phyloP scores from a whole-genome alignment of 352 stramenopile genomes.

The Phytophthora chlamydospora region DNA sequence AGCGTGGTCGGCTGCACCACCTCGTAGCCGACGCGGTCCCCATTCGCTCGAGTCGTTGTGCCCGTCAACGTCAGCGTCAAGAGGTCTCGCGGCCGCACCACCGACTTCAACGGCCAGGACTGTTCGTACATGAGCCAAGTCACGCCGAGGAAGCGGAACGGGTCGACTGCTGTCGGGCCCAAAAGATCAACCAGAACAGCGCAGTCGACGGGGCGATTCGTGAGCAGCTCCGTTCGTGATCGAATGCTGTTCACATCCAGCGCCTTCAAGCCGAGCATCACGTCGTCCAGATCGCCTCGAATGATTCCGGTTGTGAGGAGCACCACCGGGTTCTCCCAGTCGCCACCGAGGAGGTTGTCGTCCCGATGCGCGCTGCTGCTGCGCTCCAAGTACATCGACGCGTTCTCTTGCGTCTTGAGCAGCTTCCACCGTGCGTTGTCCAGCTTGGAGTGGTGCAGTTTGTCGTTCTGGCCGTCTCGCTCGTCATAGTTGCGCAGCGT shows the following conservation, averaged over 20 bases:
- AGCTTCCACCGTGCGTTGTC: constrained; percentile 31
- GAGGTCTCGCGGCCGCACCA: constrained; percentile 43
- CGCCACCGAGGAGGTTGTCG: constrained; percentile 6
- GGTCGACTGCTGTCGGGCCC: constrained; percentile 33
- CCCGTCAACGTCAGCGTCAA: constrained; percentile 39
- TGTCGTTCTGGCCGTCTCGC: constrained; percentile 11
- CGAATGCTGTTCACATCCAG: constrained; percentile 20
- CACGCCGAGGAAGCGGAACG: constrained; percentile 42
- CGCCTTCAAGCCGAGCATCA: constrained; percentile 33
- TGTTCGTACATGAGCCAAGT: constrained; percentile 41
- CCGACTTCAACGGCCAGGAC: constrained; percentile 24
- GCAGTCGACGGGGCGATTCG: constrained; percentile 11
- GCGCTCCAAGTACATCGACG: constrained; percentile 29
- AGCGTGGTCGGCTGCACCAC: constrained; percentile 49
- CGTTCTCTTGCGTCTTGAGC: constrained; percentile 29
- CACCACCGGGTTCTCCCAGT: constrained; percentile 25
- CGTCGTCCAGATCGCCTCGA: constrained; percentile 27
- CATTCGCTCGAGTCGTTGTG: constrained; percentile 31
- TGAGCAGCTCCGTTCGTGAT: constrained; percentile 25
- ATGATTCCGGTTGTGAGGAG: constrained; percentile 29
- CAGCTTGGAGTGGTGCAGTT: constrained; percentile 25
- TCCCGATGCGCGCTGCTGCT: constrained; percentile 1
- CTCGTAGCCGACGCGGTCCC: constrained; percentile 54
- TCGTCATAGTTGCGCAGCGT: constrained; percentile 38
- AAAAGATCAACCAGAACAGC: constrained; percentile 33